These are phyloP conservation scores for Starmerella powellii DNA, from an alignment of 805 yeast species.

Conservation along the genomic window DNA sequence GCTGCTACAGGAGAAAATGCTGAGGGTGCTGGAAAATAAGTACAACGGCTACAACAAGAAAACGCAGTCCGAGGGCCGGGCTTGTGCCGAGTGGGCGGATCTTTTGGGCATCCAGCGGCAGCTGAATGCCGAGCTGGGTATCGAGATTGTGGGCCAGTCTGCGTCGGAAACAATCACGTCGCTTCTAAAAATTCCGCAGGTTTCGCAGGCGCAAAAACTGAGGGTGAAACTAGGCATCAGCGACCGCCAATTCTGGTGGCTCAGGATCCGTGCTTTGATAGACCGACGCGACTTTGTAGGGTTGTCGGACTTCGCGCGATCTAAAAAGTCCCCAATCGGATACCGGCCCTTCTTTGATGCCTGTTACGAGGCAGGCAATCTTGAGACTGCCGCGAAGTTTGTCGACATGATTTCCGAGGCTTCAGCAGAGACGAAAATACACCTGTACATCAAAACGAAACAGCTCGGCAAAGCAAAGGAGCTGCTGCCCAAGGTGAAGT, in stretches of 20 bases:
- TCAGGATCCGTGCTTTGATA: slow-evolving; percentile 40
- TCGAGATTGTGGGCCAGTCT: slow-evolving; percentile 34
- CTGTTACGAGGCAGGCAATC: slow-evolving; percentile 42
- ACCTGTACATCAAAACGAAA: slow-evolving; percentile 33
- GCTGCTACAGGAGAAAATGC: slow-evolving; percentile 18
- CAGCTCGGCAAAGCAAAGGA: slow-evolving; percentile 31
- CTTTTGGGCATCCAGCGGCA: slow-evolving; percentile 37
- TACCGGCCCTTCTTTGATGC: slow-evolving; percentile 51
- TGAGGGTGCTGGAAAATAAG: slow-evolving; percentile 25
- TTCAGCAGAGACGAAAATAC: slow-evolving; percentile 37
- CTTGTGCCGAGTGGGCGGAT: slow-evolving; percentile 36
- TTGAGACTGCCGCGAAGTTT: slow-evolving; percentile 48
- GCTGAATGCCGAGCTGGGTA: slow-evolving; percentile 34
- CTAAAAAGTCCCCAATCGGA: slow-evolving; percentile 57
- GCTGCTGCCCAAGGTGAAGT: slow-evolving; percentile 24
- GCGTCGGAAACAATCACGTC: slow-evolving; percentile 39
- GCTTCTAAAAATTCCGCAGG: slow-evolving; percentile 40
- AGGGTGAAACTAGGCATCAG: slow-evolving; percentile 44
- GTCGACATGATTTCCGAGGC: slow-evolving; percentile 41
- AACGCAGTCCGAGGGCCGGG: slow-evolving; percentile 30
- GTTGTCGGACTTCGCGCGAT: slow-evolving; percentile 40
- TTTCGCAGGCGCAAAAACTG: slow-evolving; percentile 38
- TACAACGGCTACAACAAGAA: slow-evolving; percentile 28
- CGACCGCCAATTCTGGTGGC: slow-evolving; percentile 45
- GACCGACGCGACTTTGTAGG: slow-evolving; percentile 43